Evolutionary conservation across 148 eudicot species (phyloP), one percentile per base, ranked within the genome.

Genomic region (Rhododendron ferrugineum): DNA sequence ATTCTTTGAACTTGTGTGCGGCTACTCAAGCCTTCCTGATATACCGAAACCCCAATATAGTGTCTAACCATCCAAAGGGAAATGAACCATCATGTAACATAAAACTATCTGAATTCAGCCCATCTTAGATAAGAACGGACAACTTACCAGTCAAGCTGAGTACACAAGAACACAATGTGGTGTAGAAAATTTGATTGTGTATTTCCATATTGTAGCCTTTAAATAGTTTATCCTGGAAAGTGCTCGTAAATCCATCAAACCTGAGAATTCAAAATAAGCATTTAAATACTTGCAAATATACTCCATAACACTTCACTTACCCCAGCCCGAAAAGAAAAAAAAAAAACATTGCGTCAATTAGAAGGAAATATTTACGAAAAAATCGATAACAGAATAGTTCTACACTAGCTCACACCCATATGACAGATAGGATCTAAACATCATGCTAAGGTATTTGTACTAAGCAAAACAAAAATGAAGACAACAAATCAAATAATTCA

Each of bases 161-260:
- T 78, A 97, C 76, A 89, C 98, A 97, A 56, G 99, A 95, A 88
- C 98, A 97, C 84, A 97, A 80, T 81, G 99, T 97, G 37, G 99
- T 97, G 89, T 97, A 97, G 87, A 97, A 97, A 85, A 97, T 97
- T 85, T 97, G 99, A 88, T 92, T 97, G 90, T 97, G 96, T 87
- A 97, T 95, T 82, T 92, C 99, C 99, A 97, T 95, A 86, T 97
- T 94, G 87, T 97, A 97, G 86, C 99, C 99, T 90, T 91, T 94
- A 70, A 95, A 95, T 88, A 97, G 87, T 87, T 97, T 97, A 84
- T 97, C 99, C 87, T 97, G 99, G 85, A 97, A 97, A 40, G 99
- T 97, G 91, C 98, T 97, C 1, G 98, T 95, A 88, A 97, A 97
- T 70, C 98, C 98, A 93, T 97, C 98, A 90, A 91, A 91, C 91